Evolutionary conservation across 2,329 filamentous ascomycete species (phyloP).

Genomic region (Penicillium janthinellum): DNA sequence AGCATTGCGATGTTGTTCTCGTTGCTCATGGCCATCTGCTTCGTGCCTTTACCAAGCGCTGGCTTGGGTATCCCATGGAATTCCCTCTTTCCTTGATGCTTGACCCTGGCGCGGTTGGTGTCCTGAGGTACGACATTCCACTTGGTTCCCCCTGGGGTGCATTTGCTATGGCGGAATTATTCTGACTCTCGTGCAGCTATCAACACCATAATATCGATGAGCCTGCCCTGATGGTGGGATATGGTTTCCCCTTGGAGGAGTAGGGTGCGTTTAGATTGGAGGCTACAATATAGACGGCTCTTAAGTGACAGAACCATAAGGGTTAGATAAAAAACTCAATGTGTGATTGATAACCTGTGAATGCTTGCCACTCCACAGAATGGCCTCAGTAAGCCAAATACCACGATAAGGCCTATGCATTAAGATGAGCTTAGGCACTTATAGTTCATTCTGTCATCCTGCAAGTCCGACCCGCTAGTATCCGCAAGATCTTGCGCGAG

Average conservation of each 20-base stretch:
- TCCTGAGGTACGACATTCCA: conserved; percentile 38
- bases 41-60: conserved; percentile 51
- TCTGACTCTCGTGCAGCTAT: conserved; percentile 28
- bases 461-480: no score
- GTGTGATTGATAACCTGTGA: not conserved
- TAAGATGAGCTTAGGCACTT: no score
- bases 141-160: not conserved
- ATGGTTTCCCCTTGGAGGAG: conserved; percentile 38
- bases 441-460: not conserved
- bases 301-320: not conserved
- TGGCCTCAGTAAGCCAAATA: no score
- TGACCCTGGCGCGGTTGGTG: conserved; percentile 46
- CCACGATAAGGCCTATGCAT: no score
- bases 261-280: not conserved
- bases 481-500: conserved; percentile 1
- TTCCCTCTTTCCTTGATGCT: conserved; percentile 48
- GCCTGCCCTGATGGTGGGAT: conserved; percentile 46
- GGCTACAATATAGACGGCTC: not conserved
- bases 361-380: not conserved
- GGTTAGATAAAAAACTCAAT: not conserved
- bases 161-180: not conserved
- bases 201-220: conserved; percentile 43
- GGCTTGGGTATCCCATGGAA: conserved; percentile 48
- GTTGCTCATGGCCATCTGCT: conserved; percentile 51
- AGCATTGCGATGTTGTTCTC: conserved; percentile 41